These are phyloP conservation scores for Amanita subjunquillea DNA, from an alignment of 768 basidiomycete species.

Conservation along the genomic window DNA sequence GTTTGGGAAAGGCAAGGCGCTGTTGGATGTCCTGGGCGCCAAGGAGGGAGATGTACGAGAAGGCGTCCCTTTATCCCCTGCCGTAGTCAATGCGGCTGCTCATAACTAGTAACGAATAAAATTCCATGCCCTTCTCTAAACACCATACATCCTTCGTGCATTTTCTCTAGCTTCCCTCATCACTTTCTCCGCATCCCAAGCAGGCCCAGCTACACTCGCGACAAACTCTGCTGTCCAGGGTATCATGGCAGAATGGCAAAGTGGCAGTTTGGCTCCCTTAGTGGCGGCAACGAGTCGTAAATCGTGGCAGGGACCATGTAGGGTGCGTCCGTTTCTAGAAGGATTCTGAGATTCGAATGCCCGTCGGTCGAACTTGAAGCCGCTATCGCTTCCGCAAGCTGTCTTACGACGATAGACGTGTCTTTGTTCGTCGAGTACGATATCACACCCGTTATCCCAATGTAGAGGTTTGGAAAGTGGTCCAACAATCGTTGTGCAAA, in stretches of 20 bases:
- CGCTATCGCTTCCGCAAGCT: conserved; percentile 11
- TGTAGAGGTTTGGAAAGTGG: conserved; percentile 74
- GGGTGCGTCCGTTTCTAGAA: conserved; percentile 82
- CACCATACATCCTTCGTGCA: conserved; percentile 51
- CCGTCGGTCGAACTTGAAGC: conserved; percentile 7
- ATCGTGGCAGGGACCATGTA: conserved; percentile 79
- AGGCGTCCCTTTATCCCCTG: conserved; percentile 19
- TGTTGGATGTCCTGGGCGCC: conserved; percentile 42
- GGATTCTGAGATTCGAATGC: conserved; percentile 26
- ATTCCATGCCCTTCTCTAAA: conserved; percentile 11
- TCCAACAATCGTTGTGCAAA: conserved; percentile 63
- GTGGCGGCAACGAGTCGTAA: conserved; percentile 40
- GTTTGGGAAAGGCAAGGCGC: conserved; percentile 49
- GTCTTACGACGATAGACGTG: conserved; percentile 56
- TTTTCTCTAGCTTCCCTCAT: conserved; percentile 57
- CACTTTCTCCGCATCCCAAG: conserved; percentile 45
- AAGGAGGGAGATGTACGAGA: conserved; percentile 41
- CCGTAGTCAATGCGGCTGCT: neutral
- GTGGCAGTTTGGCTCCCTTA: conserved; percentile 54
- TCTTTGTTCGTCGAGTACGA: conserved; percentile 69
- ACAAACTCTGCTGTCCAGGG: conserved; percentile 81
- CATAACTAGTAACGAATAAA: no score
- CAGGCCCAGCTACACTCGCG: conserved; percentile 32
- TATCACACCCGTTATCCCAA: conserved; percentile 81
- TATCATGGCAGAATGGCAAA: conserved; percentile 75